Evolutionary conservation across 495 filamentous ascomycete species (phyloP).

Genomic region (Trichocladium uniseriatum): DNA sequence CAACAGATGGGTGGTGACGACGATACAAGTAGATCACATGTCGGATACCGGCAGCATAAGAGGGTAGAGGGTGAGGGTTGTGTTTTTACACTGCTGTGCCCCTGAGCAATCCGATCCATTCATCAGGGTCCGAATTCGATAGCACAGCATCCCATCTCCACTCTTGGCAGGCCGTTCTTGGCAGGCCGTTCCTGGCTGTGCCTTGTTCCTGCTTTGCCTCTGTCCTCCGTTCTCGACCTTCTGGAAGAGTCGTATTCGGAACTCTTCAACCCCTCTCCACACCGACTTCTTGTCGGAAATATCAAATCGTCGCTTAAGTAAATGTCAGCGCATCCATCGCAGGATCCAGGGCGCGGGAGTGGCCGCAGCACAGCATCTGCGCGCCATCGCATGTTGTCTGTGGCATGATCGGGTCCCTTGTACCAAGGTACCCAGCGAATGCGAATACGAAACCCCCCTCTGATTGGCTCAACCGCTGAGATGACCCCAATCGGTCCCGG

Average conservation of each 20-base stretch:
- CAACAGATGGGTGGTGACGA: too few relatives aligned
- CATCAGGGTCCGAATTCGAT: too few relatives aligned
- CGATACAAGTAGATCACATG: too few relatives aligned
- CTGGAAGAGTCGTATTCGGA: slow-evolving; percentile 5
- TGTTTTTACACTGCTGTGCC: too few relatives aligned
- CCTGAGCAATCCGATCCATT: too few relatives aligned
- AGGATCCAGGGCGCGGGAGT: slow-evolving; percentile 1
- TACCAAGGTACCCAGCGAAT: slow-evolving; percentile 12
- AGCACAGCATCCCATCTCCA: too few relatives aligned
- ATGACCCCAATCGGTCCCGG: neutral
- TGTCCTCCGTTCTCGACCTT: too few relatives aligned
- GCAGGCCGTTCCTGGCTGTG: neutral
- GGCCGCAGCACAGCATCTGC: slow-evolving; percentile 8
- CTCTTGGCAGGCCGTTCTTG: too few relatives aligned
- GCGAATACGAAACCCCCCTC: slow-evolving; percentile 23
- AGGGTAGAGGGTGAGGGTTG: too few relatives aligned
- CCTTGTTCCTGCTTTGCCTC: neutral
- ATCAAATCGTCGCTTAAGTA: neutral
- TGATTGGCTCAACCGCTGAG: slow-evolving; percentile 15
- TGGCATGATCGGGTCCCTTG: slow-evolving; percentile 15
- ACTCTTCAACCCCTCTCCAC: neutral
- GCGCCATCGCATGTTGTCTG: slow-evolving; percentile 5
- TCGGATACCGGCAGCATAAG: too few relatives aligned
- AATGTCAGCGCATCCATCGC: neutral
- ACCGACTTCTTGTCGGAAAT: neutral